Base-by-base conservation (phyloP, 257 asterid genomes). In the Echium plantagineum region DNA sequence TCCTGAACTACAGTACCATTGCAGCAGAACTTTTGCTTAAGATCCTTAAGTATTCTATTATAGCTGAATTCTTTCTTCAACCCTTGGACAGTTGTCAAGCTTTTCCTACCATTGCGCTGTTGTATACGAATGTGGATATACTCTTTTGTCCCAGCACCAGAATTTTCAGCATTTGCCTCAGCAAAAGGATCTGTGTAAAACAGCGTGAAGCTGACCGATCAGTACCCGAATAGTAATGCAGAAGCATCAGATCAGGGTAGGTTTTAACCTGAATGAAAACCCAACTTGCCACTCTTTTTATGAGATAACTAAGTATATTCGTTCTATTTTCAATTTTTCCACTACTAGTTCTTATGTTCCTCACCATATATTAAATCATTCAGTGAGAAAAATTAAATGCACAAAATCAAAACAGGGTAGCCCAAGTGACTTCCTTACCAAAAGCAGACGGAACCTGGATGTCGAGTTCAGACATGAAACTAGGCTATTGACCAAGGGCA, bases 121-220 rank as follows among this genome's bases (percentile, higher is more conserved):
- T 79, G 84, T 51, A 57, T 49, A 46, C 78, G 82, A 32, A 79
- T 79, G 57, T 79, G 82, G 61, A 79, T 77, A 66, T 76, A 76
- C 28, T 79, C 85, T 64, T 76, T 79, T 71, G 85, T 16, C 66
- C 85, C 82, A 59, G 80, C 80, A 63, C 79, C 85, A 54, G 85
- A 71, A 66, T 79, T 73, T 12, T 64, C 82, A 76, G 80, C 80
- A 79, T 79, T 79, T 71, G 82, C 80, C 72, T 76, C 85, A 57
- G 80, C 85, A 53, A 79, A 79, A 58, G 82, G 85, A 71, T 79
- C 85, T 79, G 61, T 3, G 4, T 4, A n/a, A 18, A 58, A 60
- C 4, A 52, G 28, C 21, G 26, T 49, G 62, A 20, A 31, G 13
- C 20, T 46, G 17, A 16, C 13, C 31, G 6, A 20, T 53, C 38